Base-by-base conservation (phyloP, 805 yeast genomes). In the Pichia deserticola region DNA sequence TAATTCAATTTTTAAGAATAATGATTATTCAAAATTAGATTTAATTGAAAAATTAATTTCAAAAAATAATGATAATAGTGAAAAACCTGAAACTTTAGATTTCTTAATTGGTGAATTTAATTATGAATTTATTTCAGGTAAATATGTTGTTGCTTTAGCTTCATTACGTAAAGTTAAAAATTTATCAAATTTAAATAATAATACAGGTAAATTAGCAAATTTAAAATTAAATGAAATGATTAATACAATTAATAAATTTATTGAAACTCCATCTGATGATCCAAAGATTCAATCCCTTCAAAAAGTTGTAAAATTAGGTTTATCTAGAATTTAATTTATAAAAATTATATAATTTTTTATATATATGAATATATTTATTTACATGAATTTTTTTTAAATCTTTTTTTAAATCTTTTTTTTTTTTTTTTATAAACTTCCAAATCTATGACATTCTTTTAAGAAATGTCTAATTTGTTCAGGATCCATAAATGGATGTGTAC, bases 401-500 rank as follows among this genome's bases (percentile, higher is more conserved):
- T 20, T 20, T 44, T 36, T 20, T 36, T n/a, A 12, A n/a, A 36
- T 38, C n/a, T 36, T 36, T 40, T n/a, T 15, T 29, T 29, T 30
- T 30, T 7, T 7, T 7, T 30, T 1, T 36, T 48, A 53, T 13
- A 46, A 42, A 38, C 54, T 51, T 10, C 57, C 57, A 42, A 51
- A 30, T 45, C 57, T 47, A 36, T 54, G 57, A 28, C 57, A 55
- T 66, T 89, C 97, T 67, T 88, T 72, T 62, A 93, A 73, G 71
- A 93, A 93, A 69, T 81, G 87, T 52, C 79, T 82, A 54, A 93
- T 79, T 66, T 85, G 85, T 56, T 86, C 96, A 10, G 98, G 96
- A 55, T 88, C 85, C 96, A 93, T 89, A 70, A 87, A 89, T 27
- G 99, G 99, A 65, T 89, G 97, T 27, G 99, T 93, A 15, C 99